Base-by-base conservation (phyloP, 176 grass and related monocot species). In the Saccharum spontaneum region DNA sequence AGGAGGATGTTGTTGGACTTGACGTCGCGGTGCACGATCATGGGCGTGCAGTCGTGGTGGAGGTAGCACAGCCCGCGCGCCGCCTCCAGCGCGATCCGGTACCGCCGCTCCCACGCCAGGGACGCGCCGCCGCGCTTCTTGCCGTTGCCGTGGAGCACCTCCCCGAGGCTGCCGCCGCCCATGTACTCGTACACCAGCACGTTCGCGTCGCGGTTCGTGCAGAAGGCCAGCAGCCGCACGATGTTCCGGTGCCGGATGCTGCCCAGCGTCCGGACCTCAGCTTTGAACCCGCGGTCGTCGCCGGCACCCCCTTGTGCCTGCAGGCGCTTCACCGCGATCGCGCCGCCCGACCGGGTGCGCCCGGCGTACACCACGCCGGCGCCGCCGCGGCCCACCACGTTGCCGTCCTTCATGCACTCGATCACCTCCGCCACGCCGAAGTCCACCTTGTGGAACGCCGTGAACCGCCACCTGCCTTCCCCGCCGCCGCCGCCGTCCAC, bases 1-100 rank as follows among this genome's bases (percentile, higher is more conserved):
- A 98, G 95, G 78, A 98, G 87, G 78, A 98, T 98, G 90, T 98
- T 98, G 83, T 98, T 98, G 62, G 95, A 98, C 87, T 98, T 98
- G 43, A 98, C 95, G 79, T 98, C 95, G 63, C 95, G 90, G 82
- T 98, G 95, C 60, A 98, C 86, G 41, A 98, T 98, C 39, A 87
- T 78, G 55, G 92, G 95, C 45, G 90, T 93, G 82, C 95, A 98
- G 74, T 98, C 95, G 59, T 98, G 95, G 91, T 98, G 95, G 45
- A 98, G 89, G 84, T 98, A 98, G 87, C 95, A 98, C 10, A 98
- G 95, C 6, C 97, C 97, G 9, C 97, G 69, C 59, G 97, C 97
- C 20, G 94, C 92, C 92, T 99, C 97, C 50, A 88, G 9, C 0
- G 97, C 93, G 24, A 99, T 94, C 38, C 88, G 75, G 84, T 92